Evolutionary conservation across 2,329 filamentous ascomycete species (phyloP), one percentile per base, ranked within the genome.

Genomic region (Chrysosporium queenslandicum): DNA sequence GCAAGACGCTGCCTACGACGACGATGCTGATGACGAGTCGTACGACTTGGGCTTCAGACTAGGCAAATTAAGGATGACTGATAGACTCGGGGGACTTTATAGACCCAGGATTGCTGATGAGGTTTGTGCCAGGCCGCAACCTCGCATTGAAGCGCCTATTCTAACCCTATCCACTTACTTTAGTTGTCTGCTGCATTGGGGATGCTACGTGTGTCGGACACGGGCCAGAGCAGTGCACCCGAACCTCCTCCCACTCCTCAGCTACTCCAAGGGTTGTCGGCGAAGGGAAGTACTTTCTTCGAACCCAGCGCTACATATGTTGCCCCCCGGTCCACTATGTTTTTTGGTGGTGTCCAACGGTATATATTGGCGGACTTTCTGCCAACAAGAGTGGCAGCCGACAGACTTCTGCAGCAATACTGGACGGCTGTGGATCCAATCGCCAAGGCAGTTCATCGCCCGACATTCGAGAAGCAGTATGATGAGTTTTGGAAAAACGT

Each of bases 11-110:
- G 80, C 79, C 2, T 87, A 87, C 63, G 83, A 84, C 54, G 77
- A 81, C 53, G 75, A 79, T 55, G 76, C 72, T 14, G 81, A 82
- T 54, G 76, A 81, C 62, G 83, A 86, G 54, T 68, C 87, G 42
- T 77, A 85, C 58, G 86, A 89, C 65, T 70, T 89, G 23, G 86
- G 85, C 1, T 78, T 88, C 53, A 77, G 78, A 57, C 74, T 89
- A 55, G 85, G 85, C 1, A 84, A 79, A 64, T 78, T 88, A 76
- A 78, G 79, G 54, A 80, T 89, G 55, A 87, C 83, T 2, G 85
- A 89, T 61, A 76, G 85, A 34, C 80, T 89, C 57, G 86, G 86
- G 14, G 85, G 85, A 0, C 77, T 86, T 58, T 82, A 85, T 40
- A 74, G 85, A 42, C 85, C 85, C 2, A 80, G 81, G 59, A 76